A percentile compares a stretch with the other conserved stretches of the same genome.
Conservation (phyloP, 106 monocot genomes). For the Dendrobium huoshanense region DNA sequence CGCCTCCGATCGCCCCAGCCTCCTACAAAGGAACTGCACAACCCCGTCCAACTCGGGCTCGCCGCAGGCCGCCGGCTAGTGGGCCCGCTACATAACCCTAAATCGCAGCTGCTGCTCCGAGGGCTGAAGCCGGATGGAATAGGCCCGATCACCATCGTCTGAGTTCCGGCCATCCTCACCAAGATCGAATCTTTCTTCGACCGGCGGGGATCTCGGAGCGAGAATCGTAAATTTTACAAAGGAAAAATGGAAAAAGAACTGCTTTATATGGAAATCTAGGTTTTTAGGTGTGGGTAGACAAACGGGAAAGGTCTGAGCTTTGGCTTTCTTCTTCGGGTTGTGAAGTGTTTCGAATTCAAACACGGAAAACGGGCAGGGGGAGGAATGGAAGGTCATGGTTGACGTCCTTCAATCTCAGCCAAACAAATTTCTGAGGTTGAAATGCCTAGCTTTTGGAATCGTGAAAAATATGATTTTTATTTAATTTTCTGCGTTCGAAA, state of each 20-base stretch:
- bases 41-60: constrained; percentile 18
- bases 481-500: neutral
- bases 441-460: neutral
- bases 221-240: neutral
- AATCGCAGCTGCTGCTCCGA: constrained; percentile 12
- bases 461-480: constrained; percentile 3
- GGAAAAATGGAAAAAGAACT: neutral
- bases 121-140: constrained; percentile 16
- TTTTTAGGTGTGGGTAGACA: neutral
- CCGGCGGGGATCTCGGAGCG: neutral
- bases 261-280: neutral
- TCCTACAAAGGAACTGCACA: constrained; percentile 39
- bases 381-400: neutral
- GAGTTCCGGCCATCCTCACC: constrained; percentile 30
- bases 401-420: neutral
- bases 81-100: neutral
- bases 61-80: constrained; percentile 1
- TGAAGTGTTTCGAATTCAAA: neutral
- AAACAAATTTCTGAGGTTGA: constrained; percentile 4
- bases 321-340: neutral
- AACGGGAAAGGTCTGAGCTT: neutral
- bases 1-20: constrained; percentile 12
- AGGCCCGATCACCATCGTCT: constrained; percentile 31
- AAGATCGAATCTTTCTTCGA: neutral
- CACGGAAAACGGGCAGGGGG: neutral